Conservation (phyloP, 305 asterid species). For the Stenogyne calaminthoides region DNA sequence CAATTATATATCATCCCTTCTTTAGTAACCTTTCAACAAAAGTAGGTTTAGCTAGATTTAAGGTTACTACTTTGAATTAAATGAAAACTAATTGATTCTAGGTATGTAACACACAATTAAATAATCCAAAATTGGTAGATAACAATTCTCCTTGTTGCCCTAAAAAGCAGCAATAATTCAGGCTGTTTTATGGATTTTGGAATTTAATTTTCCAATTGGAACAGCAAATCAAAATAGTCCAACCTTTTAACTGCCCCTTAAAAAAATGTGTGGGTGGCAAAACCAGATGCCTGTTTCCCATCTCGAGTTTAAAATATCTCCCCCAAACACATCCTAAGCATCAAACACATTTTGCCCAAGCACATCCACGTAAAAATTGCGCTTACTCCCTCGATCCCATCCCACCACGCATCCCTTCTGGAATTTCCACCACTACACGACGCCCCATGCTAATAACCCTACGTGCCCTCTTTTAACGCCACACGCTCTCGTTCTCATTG, state of each 20-base stretch:
- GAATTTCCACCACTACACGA: conserved; percentile 40
- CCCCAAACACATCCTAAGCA: conserved; percentile 5
- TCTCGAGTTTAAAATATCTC: background rate
- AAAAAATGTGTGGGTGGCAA: no score
- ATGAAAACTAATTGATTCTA: background rate
- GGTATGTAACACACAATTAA: conserved; percentile 17
- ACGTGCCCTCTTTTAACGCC: conserved; percentile 36
- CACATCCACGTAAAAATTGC: conserved; percentile 23
- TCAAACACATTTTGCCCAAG: background rate
- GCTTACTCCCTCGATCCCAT: background rate
- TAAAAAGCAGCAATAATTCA: no score
- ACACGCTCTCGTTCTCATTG: conserved; percentile 31
- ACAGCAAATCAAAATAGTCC: no score
- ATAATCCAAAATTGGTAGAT: conserved; percentile 30
- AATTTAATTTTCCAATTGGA: no score
- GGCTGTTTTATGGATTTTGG: no score
- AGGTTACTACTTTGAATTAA: conserved; percentile 18
- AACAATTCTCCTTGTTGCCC: conserved; percentile 17
- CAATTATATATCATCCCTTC: no score
- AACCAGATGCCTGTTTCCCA: background rate
- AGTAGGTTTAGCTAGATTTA: background rate
- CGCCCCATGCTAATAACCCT: conserved; percentile 33
- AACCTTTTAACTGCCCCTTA: no score
- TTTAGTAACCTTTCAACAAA: conserved; percentile 11
- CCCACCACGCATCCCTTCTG: conserved; percentile 34